Evolutionary conservation across 2,329 filamentous ascomycete genomes (phyloP).

Genomic region (Ophioceras dolichostomum): DNA sequence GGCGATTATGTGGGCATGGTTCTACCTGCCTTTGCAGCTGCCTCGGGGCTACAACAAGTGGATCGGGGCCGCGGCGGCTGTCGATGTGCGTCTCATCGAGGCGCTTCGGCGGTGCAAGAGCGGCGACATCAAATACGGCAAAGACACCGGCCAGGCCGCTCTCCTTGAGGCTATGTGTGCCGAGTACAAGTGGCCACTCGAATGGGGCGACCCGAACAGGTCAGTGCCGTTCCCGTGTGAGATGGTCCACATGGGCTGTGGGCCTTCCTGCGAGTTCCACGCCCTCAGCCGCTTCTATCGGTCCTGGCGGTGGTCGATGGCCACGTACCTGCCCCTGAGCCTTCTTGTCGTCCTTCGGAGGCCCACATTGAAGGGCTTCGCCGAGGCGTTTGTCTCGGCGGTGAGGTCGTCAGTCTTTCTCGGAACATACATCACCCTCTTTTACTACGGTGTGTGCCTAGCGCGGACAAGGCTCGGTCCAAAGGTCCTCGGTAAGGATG

Average conservation of each 20-base stretch:
- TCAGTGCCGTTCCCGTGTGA: slow-evolving; percentile 69
- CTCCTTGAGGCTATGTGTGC: slow-evolving; percentile 60
- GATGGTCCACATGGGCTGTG: slow-evolving; percentile 70
- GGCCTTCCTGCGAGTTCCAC: slow-evolving; percentile 63
- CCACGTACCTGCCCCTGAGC: slow-evolving; percentile 66
- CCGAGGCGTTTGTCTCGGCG: slow-evolving; percentile 43
- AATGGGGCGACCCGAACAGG: slow-evolving; percentile 59
- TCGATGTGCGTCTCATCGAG: slow-evolving; percentile 63
- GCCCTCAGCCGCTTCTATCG: slow-evolving; percentile 53
- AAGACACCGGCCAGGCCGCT: slow-evolving; percentile 56
- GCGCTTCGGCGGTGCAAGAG: slow-evolving; percentile 55
- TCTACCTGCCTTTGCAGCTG: slow-evolving; percentile 60
- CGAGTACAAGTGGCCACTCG: slow-evolving; percentile 55
- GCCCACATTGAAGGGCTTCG: slow-evolving; percentile 30
- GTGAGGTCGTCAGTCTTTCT: slow-evolving; percentile 66
- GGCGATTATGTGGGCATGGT: slow-evolving; percentile 82
- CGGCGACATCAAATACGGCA: slow-evolving; percentile 57
- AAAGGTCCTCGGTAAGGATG: slow-evolving; percentile 44
- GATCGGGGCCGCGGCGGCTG: slow-evolving; percentile 65
- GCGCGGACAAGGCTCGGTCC: slow-evolving; percentile 64
- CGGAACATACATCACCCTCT: slow-evolving; percentile 62
- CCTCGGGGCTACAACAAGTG: slow-evolving; percentile 68
- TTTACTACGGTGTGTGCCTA: slow-evolving; percentile 79
- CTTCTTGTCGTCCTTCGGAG: slow-evolving; percentile 46
- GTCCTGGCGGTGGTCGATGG: slow-evolving; percentile 63